Percentiles rank a stretch among this genome's conserved stretches.
Conservation (phyloP, 495 filamentous ascomycete genomes). For the Penicillium ochrochloron region DNA sequence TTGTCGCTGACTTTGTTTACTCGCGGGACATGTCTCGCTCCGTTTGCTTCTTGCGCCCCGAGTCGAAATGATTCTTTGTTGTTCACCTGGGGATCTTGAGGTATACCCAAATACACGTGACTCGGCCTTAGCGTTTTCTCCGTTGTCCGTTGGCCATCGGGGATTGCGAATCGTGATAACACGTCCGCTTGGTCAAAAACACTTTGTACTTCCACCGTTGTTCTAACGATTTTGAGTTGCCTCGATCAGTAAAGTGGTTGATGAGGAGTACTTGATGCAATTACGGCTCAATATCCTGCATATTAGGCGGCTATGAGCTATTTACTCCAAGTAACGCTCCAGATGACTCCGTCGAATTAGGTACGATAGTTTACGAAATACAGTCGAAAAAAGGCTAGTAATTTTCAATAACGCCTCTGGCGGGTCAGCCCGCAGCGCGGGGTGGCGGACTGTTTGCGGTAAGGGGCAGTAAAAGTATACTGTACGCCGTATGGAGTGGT, state of each 20-base stretch:
- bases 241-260: neutral
- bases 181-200: neutral
- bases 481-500: neutral
- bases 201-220: neutral
- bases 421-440: neutral
- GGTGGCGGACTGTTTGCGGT: neutral
- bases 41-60: neutral
- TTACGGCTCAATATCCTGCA: neutral
- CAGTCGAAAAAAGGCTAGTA: neutral
- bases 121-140: neutral
- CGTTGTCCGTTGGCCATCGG: neutral
- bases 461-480: neutral
- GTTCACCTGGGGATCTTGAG: constrained; percentile 2
- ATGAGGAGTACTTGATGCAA: neutral
- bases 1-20: neutral
- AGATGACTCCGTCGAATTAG: neutral
- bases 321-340: neutral
- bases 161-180: neutral
- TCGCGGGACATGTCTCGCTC: neutral
- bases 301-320: neutral
- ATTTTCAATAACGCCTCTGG: constrained; percentile 2
- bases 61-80: neutral
- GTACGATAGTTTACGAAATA: neutral
- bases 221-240: neutral
- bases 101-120: constrained; percentile 4